Percentiles rank a stretch among this genome's conserved stretches.
These are phyloP conservation scores for Spatholobus suberectus DNA, from an alignment of 306 rosid species.

Conservation along the genomic window DNA sequence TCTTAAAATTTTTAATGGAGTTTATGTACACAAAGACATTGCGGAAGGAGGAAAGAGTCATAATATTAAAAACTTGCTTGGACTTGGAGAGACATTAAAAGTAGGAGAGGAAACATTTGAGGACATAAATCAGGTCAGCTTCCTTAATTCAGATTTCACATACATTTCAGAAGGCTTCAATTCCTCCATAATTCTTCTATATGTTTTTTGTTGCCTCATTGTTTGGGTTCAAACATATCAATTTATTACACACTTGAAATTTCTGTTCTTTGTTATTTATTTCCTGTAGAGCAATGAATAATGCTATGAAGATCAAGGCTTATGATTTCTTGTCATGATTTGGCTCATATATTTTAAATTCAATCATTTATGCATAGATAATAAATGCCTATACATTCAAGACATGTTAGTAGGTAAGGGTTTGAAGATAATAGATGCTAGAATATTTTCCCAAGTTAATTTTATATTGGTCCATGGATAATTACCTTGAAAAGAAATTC, in stretches of 20 bases:
- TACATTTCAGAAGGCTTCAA: slow-evolving; percentile 5
- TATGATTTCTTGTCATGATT: neutral
- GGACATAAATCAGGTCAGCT: slow-evolving; percentile 52
- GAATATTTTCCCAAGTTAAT: neutral
- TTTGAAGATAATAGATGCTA: neutral
- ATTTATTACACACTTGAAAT: neutral
- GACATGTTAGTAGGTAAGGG: slow-evolving; percentile 1
- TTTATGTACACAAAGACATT: slow-evolving; percentile 56
- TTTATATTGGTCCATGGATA: slow-evolving; percentile 8
- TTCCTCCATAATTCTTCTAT: neutral
- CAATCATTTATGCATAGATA: neutral
- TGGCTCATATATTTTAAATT: neutral
- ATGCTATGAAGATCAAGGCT: slow-evolving; percentile 21
- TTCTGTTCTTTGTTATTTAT: slow-evolving; percentile 20
- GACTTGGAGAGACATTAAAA: slow-evolving; percentile 55
- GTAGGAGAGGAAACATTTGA: slow-evolving; percentile 52
- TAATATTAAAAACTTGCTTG: slow-evolving; percentile 43
- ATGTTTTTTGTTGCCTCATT: neutral
- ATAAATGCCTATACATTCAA: slow-evolving; percentile 12
- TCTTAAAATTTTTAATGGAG: slow-evolving; percentile 43
- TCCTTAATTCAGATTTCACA: slow-evolving; percentile 29
- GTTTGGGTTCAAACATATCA: slow-evolving; percentile 15
- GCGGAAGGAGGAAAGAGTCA: slow-evolving; percentile 50
- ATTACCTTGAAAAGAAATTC: slow-evolving; percentile 28
- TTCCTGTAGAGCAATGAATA: neutral